These are phyloP conservation scores for Saccharomycopsis sp. DNA, from an alignment of 805 yeast species.

Conservation along the genomic window DNA sequence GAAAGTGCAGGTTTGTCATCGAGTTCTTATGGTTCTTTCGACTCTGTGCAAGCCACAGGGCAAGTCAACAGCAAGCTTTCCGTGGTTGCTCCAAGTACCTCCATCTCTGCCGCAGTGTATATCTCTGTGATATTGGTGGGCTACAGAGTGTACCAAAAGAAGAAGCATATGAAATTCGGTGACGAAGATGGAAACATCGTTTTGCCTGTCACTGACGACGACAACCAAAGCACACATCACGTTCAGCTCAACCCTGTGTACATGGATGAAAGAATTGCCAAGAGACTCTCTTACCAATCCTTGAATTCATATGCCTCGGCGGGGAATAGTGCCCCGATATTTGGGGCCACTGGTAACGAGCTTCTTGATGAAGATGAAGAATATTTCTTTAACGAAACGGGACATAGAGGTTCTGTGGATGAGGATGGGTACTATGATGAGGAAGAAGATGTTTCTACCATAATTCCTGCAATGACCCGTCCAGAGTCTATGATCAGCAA, in stretches of 20 bases:
- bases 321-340: neutral
- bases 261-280: slow-evolving; percentile 6
- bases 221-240: slow-evolving; percentile 8
- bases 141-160: slow-evolving; percentile 26
- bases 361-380: slow-evolving; percentile 4
- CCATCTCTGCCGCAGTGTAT: slow-evolving; percentile 21
- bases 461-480: slow-evolving; percentile 15
- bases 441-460: slow-evolving; percentile 9
- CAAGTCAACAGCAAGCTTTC: slow-evolving; percentile 28
- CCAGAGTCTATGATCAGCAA: slow-evolving; percentile 7
- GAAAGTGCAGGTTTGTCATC: slow-evolving; percentile 21
- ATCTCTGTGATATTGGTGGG: slow-evolving; percentile 24
- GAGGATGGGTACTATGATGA: slow-evolving; percentile 7
- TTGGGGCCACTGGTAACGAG: neutral
- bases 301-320: slow-evolving; percentile 11
- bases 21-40: slow-evolving; percentile 16
- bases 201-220: slow-evolving; percentile 18
- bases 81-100: slow-evolving; percentile 21
- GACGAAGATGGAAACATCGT: slow-evolving; percentile 18
- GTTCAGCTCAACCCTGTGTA: slow-evolving; percentile 18
- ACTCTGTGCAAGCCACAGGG: slow-evolving; percentile 26
- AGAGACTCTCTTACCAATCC: slow-evolving; percentile 19
- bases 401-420: neutral
- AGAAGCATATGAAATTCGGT: slow-evolving; percentile 11
- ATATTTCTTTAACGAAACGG: slow-evolving; percentile 6